Evolutionary conservation across 371 early-diverging fungal species (phyloP).

Genomic region (Haplosporangium sp.): DNA sequence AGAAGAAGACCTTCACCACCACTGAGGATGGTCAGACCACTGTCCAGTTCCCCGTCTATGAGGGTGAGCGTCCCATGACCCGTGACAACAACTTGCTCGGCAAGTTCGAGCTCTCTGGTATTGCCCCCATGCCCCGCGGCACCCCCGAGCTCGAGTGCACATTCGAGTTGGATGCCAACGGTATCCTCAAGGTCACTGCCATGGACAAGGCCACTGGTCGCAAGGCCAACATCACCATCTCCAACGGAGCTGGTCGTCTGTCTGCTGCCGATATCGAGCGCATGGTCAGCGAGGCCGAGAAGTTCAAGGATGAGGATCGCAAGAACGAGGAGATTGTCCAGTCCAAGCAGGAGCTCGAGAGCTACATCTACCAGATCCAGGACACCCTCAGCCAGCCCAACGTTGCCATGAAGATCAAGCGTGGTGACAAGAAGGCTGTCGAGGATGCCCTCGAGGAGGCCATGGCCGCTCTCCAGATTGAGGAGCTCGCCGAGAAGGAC

Average conservation of each 20-base stretch:
- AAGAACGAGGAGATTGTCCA: constrained; percentile 82
- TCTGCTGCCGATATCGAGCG: constrained; percentile 91
- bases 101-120: constrained; percentile 87
- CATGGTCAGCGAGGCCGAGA: constrained; percentile 91
- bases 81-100: constrained; percentile 95
- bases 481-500: constrained; percentile 85
- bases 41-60: constrained; percentile 92
- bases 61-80: constrained; percentile 92
- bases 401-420: constrained; percentile 83
- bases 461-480: constrained; percentile 72
- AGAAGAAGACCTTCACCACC: constrained; percentile 93
- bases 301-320: constrained; percentile 88
- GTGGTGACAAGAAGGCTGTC: constrained; percentile 85
- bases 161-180: constrained; percentile 96
- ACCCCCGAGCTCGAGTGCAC: constrained; percentile 92
- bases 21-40: constrained; percentile 93
- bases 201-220: constrained; percentile 91
- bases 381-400: constrained; percentile 85
- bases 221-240: constrained; percentile 91
- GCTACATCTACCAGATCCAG: constrained; percentile 89
- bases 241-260: constrained; percentile 92
- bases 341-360: constrained; percentile 90
- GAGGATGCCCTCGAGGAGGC: constrained; percentile 82
- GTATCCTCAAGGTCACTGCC: constrained; percentile 95
- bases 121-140: constrained; percentile 91